A percentile compares a stretch with the other conserved stretches of the same genome.
Conservation (phyloP, 23 red algal genomes). For the Gracilaria caudata region DNA sequence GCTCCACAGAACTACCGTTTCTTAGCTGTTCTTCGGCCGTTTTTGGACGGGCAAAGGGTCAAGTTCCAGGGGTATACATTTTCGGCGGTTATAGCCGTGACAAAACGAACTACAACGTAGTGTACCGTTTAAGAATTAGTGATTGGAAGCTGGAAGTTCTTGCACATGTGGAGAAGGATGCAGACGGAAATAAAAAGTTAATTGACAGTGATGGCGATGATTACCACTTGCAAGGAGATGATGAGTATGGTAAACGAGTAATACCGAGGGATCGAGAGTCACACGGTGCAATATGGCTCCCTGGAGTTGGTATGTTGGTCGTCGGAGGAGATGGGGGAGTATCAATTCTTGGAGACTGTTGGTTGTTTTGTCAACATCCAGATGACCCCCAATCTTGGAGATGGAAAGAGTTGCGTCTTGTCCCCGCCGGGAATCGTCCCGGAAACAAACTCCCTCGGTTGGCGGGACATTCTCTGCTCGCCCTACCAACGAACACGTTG, state of each 20-base stretch:
- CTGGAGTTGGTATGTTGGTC: conserved; percentile 58
- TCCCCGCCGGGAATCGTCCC: conserved; percentile 1
- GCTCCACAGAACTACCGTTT: not conserved
- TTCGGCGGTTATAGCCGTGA: conserved; percentile 44
- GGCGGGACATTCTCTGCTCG: conserved; percentile 32
- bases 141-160: conserved; percentile 57
- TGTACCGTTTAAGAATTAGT: conserved; percentile 54
- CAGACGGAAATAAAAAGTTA: not conserved
- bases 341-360: conserved; percentile 42
- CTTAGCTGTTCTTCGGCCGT: conserved; percentile 53
- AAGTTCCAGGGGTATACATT: conserved; percentile 56
- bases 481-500: conserved; percentile 30
- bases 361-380: conserved; percentile 42
- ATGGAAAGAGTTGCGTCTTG: conserved; percentile 47
- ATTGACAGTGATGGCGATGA: not conserved
- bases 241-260: not conserved
- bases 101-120: conserved; percentile 6
- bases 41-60: conserved; percentile 40
- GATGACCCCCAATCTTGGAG: conserved; percentile 30
- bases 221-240: conserved; percentile 1
- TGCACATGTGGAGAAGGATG: not conserved
- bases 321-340: conserved; percentile 50
- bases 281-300: conserved; percentile 62
- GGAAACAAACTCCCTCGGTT: conserved; percentile 56
- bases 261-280: conserved; percentile 49